Base-by-base conservation (phyloP, 768 basidiomycete genomes). In the Pleurotus ostreatus region DNA sequence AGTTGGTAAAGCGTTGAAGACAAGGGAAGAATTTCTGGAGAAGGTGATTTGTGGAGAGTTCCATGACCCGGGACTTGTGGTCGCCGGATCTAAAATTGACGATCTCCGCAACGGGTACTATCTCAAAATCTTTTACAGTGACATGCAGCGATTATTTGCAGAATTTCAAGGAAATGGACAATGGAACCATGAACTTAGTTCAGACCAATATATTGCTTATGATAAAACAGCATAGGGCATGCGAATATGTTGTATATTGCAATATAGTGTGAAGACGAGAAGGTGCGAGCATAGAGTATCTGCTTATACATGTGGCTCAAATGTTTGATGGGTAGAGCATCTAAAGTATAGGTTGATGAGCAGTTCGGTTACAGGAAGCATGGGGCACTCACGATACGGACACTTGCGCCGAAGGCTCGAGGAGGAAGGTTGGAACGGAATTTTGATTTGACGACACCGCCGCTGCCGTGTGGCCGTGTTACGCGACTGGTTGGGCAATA, bases 401-500 rank as follows among this genome's bases (percentile, higher is more conserved):
- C 88, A 66, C 83, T 82, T 56, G 94, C 94, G 75, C 95, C 96
- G 72, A 98, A 97, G 59, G 89, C 84, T 65, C 88, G 88, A 60
- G 96, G 92, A 63, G 96, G 95, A 63, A 98, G 86, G 83, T 98
- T 98, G 66, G 84, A 84, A 61, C 81, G 80, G 85, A 98, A 98
- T 82, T 97, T 97, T 76, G 92, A 87, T 77, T 95, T 94, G 65
- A 98, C 95, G 65, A 94, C 92, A 68, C 96, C 96, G 62, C 86
- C 90, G 74, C 85, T 89, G 63, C 97, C 95, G 74, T 98, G 94
- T 63, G 94, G 83, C 68, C 94, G 89, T 59, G 94, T 94, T 61
- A 96, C 85, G 65, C 94, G 92, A 68, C 93, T 92, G 52, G 30
- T 34, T 11, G 8, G 8, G 23, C 11, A 34, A 34, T 16, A 59